phyloP scores from a whole-genome alignment of 2,329 filamentous ascomycete genomes.

The Colletotrichum sp. region DNA sequence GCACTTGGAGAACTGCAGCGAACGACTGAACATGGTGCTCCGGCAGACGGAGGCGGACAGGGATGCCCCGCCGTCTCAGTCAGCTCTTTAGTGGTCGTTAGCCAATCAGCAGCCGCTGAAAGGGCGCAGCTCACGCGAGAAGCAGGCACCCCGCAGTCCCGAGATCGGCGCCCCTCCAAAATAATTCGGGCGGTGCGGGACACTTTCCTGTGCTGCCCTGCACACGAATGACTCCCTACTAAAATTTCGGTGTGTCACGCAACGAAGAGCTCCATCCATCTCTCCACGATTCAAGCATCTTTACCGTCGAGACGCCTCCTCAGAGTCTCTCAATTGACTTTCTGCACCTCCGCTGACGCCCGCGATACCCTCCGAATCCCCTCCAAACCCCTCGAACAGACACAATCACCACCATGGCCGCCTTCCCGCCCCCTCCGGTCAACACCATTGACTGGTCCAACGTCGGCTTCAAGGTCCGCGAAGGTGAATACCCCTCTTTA shows the following conservation, averaged over 20 bases:
- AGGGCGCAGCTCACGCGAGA: not conserved
- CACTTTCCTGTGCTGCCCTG: not conserved
- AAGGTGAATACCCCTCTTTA: conserved; percentile 62
- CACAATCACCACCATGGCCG: conserved; percentile 41
- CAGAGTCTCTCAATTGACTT: not conserved
- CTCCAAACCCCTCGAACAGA: not conserved
- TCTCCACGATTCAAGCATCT: not conserved
- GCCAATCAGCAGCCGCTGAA: not conserved
- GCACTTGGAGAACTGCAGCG: not conserved
- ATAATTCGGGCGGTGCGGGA: not conserved
- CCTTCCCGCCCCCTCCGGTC: conserved; percentile 79
- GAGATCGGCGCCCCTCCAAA: conserved; percentile 17
- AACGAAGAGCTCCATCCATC: not conserved
- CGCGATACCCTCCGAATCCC: not conserved
- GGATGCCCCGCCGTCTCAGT: not conserved
- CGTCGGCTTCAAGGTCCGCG: conserved; percentile 89
- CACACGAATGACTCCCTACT: not conserved
- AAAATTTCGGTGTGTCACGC: conserved; percentile 3
- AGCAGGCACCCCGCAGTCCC: conserved; percentile 8
- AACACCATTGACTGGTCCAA: conserved; percentile 92
- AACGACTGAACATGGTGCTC: not conserved
- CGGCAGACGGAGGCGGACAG: conserved; percentile 12
- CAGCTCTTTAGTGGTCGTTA: not conserved
- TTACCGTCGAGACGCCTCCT: not conserved
- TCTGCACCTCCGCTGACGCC: not conserved